Base-by-base conservation (phyloP, 352 stramenopile genomes). In the Globisporangium canariense region DNA sequence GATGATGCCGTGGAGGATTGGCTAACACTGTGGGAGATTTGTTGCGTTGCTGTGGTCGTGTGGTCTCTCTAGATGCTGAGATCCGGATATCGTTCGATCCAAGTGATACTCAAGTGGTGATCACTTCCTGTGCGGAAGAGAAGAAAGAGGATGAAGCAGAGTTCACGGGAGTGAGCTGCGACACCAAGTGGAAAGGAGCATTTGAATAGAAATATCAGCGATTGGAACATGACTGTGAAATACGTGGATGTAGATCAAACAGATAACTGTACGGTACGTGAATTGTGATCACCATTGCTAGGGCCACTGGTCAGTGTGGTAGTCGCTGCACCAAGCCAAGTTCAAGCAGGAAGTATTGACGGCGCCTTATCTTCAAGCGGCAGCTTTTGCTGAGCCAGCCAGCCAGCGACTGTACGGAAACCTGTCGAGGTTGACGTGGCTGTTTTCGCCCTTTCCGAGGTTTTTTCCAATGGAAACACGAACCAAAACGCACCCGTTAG, bases 121-220 rank as follows among this genome's bases (percentile, higher is more conserved):
- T 93, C 59, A 73, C 79, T 18, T 88, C 82, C 0, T 93, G 84
- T 22, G 65, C 62, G 22, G 46, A 59, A 2, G 34, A 49, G 25
- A 49, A 6, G 68, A 51, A 38, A 41, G 8, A 18, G 62, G 60
- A 68, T 4, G 62, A 54, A 16, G 58, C 38, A 2, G 69, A 58
- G 14, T 80, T 83, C 55, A 65, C 83, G 7, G 56, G 63, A 59
- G 65, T 93, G 10, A 67, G 64, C 38, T 93, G 84, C 60, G 64
- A 77, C 28, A 80, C 75, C 7, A 90, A 89, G 51, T 93, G 84
- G 84, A 69, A 83, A 56, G 84, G 84, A 50, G 65, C 56, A 16
- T 83, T 93, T 60, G 80, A 88, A 73, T 92, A 79, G 60, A 30
- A 38, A 38, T 13, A 22, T 57, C 30, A 14, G 6, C 14, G 28